phyloP scores from a whole-genome alignment of 805 yeast species.

The Metschnikowia lochheadii region DNA sequence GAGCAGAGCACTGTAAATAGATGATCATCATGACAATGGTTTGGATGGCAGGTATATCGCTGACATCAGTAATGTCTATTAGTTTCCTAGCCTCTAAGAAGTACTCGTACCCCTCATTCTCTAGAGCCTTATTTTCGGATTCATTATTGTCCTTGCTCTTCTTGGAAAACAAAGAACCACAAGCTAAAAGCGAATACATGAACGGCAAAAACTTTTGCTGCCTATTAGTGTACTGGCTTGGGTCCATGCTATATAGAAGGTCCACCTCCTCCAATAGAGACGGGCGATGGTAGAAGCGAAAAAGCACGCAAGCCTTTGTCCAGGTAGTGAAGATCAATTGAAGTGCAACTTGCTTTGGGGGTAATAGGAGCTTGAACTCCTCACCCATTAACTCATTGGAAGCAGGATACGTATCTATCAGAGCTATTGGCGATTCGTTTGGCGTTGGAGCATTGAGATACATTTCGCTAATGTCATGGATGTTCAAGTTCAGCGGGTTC shows the following conservation, averaged over 20 bases:
- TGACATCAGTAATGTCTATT: slow-evolving; percentile 78
- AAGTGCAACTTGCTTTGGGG: slow-evolving; percentile 69
- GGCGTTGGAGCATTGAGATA: slow-evolving; percentile 28
- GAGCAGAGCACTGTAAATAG: slow-evolving; percentile 83
- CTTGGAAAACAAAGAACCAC: slow-evolving; percentile 75
- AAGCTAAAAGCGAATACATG: slow-evolving; percentile 82
- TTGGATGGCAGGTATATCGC: slow-evolving; percentile 78
- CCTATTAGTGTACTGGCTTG: slow-evolving; percentile 63
- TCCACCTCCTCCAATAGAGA: slow-evolving; percentile 71
- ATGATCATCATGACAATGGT: slow-evolving; percentile 82
- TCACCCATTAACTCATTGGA: slow-evolving; percentile 27
- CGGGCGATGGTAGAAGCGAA: slow-evolving; percentile 83
- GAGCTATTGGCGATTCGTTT: slow-evolving; percentile 8
- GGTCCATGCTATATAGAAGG: slow-evolving; percentile 71
- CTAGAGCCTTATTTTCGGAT: slow-evolving; percentile 37
- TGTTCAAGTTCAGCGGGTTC: slow-evolving; percentile 15
- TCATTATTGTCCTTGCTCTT: slow-evolving; percentile 6
- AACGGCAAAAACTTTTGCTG: slow-evolving; percentile 75
- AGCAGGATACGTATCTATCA: slow-evolving; percentile 11
- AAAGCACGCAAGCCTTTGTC: slow-evolving; percentile 81
- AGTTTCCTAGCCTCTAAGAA: slow-evolving; percentile 76
- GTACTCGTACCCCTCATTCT: slow-evolving; percentile 76
- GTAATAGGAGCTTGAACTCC: slow-evolving; percentile 65
- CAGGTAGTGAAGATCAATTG: slow-evolving; percentile 72
- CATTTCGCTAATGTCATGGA: slow-evolving; percentile 28